phyloP scores from a whole-genome alignment of 192 early-diverging fungal genomes.

The Backusella tuberculispora region DNA sequence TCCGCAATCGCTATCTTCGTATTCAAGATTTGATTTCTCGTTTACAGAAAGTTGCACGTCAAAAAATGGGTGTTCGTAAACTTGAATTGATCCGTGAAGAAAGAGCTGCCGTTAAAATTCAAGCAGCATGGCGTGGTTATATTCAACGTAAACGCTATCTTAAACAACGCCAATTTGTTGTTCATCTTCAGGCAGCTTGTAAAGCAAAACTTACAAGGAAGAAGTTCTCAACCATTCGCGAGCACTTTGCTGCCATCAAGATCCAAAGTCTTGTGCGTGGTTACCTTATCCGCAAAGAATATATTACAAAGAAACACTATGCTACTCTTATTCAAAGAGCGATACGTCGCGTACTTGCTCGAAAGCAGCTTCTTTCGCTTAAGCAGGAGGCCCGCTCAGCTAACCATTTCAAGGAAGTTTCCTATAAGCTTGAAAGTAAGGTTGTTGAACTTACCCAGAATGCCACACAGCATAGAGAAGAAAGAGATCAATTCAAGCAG shows the following conservation, averaged over 20 bases:
- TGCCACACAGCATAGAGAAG: constrained; percentile 67
- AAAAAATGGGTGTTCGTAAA: constrained; percentile 56
- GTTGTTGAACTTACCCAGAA: constrained; percentile 93
- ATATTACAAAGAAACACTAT: constrained; percentile 51
- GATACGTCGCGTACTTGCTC: constrained; percentile 73
- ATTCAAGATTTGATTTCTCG: constrained; percentile 60
- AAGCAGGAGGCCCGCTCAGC: constrained; percentile 88
- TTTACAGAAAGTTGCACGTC: constrained; percentile 72
- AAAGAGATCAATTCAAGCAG: constrained; percentile 64
- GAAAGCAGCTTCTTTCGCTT: constrained; percentile 65
- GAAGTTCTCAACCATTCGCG: constrained; percentile 57
- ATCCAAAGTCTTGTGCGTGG: constrained; percentile 81
- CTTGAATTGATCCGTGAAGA: constrained; percentile 60
- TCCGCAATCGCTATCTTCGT: constrained; percentile 59
- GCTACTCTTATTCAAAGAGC: constrained; percentile 84
- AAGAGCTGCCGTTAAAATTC: constrained; percentile 75
- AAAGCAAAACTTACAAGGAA: constrained; percentile 68
- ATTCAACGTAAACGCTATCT: constrained; percentile 58
- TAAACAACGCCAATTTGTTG: constrained; percentile 50
- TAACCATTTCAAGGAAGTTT: constrained; percentile 91
- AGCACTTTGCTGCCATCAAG: constrained; percentile 69
- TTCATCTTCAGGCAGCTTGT: constrained; percentile 69
- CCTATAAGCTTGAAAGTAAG: constrained; percentile 94
- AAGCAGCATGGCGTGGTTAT: constrained; percentile 72
- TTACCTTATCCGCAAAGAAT: constrained; percentile 61